Percentiles rank a stretch among this genome's conserved stretches.
phyloP scores from a whole-genome alignment of 106 monocot genomes.

The Apostasia ramifera region DNA sequence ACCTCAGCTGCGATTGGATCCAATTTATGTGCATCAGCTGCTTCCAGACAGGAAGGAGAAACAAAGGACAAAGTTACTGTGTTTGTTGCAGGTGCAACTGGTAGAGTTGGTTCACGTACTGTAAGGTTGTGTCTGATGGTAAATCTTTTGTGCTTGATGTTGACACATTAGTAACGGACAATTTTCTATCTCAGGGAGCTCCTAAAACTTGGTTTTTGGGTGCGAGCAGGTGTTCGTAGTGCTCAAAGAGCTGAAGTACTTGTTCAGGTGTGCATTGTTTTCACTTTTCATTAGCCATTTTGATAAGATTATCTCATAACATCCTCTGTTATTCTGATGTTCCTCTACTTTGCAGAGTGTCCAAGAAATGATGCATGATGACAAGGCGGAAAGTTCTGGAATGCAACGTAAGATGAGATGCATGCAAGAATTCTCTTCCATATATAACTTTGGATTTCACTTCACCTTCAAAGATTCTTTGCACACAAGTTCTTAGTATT shows the following conservation, averaged over 20 bases:
- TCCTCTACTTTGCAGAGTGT: conserved; percentile 40
- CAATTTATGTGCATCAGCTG: conserved; percentile 3
- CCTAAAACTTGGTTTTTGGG: conserved; percentile 79
- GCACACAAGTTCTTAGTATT: not conserved
- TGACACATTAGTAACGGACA: not conserved
- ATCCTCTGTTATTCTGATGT: conserved; percentile 2
- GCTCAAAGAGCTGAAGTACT: conserved; percentile 57
- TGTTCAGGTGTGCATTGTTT: conserved; percentile 40
- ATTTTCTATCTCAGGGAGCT: conserved; percentile 52
- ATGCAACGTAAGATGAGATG: conserved; percentile 34
- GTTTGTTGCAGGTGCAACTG: conserved; percentile 91
- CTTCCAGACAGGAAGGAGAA: conserved; percentile 12
- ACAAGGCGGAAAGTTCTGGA: conserved; percentile 28
- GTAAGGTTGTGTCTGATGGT: conserved; percentile 47
- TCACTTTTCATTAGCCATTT: not conserved
- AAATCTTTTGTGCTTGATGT: not conserved
- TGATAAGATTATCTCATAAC: not conserved
- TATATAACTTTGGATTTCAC: not conserved
- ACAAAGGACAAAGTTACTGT: conserved; percentile 36
- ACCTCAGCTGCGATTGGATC: conserved; percentile 10
- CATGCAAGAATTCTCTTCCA: not conserved
- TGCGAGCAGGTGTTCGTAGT: conserved; percentile 76
- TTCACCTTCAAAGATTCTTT: not conserved
- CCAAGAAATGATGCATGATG: conserved; percentile 51
- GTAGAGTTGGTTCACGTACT: conserved; percentile 84